Evolutionary conservation across 208 protist species (phyloP), one percentile per base, ranked within the genome.

Genomic region (Herpetomonas tarakana): DNA sequence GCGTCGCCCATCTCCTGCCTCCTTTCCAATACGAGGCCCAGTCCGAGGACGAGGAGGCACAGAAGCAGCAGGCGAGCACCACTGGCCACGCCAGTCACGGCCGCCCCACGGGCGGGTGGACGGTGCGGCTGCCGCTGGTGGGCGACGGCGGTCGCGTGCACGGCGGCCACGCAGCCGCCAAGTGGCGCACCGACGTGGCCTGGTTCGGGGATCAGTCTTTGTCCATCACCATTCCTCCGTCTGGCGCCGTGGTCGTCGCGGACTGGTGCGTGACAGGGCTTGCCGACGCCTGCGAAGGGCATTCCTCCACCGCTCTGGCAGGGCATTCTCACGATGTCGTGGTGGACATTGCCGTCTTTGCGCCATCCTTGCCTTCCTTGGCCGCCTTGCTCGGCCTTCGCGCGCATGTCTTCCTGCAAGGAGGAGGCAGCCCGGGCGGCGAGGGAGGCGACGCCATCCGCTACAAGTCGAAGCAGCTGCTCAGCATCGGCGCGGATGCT

Each of bases 121-220:
- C 62, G 14, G 53, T 66, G n/a, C 51, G 46, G 19, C 30, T 80
- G 39, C 58, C 61, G 1, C 54, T 52, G 0, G 22, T 47, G 2
- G 14, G 41, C 2, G 31, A 72, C 3, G 18, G 55, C 19, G 64
- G 61, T 22, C 39, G 27, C 22, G 39, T 57, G 50, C 59, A 66
- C 21, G 64, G 57, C 21, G 39, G 49, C 39, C 6, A 19, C 21
- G 59, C 58, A 3, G 46, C 59, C 2, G 68, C 68, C 21, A 63
- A 31, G 49, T 79, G 73, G 73, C 54, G 67, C 35, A 71, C 61
- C 31, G 65, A 74, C 54, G 58, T 26, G 21, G 84, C 71, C n/a
- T 91, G 80, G 80, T 81, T 83, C 46, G 84, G 84, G 12, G 72
- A 87, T 59, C 72, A 77, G 14, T 74, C 71, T 27, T 53, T 91